Percentiles rank a stretch among this genome's conserved stretches.
Conservation (phyloP, 2,329 filamentous ascomycete species). For the Paracamarosporium sp. region DNA sequence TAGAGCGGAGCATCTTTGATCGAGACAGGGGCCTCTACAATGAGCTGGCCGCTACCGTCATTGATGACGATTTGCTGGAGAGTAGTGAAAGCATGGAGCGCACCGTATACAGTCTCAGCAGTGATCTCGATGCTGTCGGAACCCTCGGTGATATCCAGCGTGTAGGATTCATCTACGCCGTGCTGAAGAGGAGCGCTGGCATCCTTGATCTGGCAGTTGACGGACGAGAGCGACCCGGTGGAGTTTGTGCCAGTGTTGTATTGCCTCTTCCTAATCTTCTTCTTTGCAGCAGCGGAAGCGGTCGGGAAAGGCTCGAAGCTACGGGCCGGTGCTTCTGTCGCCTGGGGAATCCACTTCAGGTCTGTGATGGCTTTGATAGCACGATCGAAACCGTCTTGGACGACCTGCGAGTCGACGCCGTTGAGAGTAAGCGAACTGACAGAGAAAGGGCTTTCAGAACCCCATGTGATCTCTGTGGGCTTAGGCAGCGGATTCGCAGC, state of each 20-base stretch:
- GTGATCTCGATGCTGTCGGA: conserved; percentile 54
- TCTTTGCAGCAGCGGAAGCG: conserved; percentile 27
- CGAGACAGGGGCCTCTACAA: conserved; percentile 61
- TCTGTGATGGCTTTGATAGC: conserved; percentile 55
- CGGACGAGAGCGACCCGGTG: conserved; percentile 45
- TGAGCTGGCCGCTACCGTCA: conserved; percentile 51
- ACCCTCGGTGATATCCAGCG: conserved; percentile 49
- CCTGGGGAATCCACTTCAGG: conserved; percentile 62
- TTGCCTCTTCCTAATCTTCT: conserved; percentile 28
- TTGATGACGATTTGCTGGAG: conserved; percentile 63
- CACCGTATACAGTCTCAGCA: conserved; percentile 61
- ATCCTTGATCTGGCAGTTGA: conserved; percentile 57
- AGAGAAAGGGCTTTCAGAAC: conserved; percentile 56
- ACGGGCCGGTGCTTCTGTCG: conserved; percentile 59
- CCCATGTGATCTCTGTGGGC: conserved; percentile 61
- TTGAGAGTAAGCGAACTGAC: conserved; percentile 51
- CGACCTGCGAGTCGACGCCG: conserved; percentile 40
- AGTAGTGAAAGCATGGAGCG: conserved; percentile 64
- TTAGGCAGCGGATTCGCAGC: conserved; percentile 62
- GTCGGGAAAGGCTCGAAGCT: conserved; percentile 61
- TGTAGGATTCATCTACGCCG: conserved; percentile 65
- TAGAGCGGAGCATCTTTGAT: conserved; percentile 61
- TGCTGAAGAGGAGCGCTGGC: conserved; percentile 58
- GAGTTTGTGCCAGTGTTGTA: conserved; percentile 27
- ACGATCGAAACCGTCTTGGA: conserved; percentile 59